Percentiles rank a stretch among this genome's conserved stretches.
These are phyloP conservation scores for Leptographium flavum DNA, from an alignment of 2,329 filamentous ascomycete species.

Conservation along the genomic window DNA sequence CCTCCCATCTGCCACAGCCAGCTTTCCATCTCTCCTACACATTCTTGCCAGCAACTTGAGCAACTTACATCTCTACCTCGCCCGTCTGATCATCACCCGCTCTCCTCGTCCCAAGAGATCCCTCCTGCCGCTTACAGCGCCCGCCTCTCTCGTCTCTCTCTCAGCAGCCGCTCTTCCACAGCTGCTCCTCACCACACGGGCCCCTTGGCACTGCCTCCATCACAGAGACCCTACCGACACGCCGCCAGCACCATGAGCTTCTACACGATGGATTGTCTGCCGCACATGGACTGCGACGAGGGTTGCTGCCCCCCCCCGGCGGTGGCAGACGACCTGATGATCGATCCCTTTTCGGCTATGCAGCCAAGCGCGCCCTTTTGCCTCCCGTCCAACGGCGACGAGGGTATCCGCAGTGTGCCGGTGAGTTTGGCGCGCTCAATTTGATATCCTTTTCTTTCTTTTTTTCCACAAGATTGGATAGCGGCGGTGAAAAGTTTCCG, in stretches of 20 bases:
- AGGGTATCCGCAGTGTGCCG: conserved; percentile 8
- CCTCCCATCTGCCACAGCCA: neutral
- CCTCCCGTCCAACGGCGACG: conserved; percentile 1
- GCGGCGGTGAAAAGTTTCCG: too few relatives aligned
- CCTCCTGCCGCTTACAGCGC: neutral
- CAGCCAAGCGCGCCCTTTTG: conserved; percentile 2
- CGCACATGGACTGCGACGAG: neutral
- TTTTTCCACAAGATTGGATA: neutral
- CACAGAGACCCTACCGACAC: neutral
- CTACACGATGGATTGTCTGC: neutral
- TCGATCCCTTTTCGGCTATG: neutral
- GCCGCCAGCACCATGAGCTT: neutral
- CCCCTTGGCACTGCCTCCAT: neutral
- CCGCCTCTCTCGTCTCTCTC: neutral
- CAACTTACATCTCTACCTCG: too few relatives aligned
- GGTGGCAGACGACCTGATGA: neutral
- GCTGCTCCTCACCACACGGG: neutral
- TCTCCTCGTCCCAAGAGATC: neutral
- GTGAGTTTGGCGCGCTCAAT: neutral
- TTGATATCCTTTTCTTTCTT: neutral
- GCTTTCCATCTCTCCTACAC: neutral
- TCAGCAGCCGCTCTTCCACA: neutral
- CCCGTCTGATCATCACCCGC: neutral
- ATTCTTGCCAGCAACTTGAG: neutral
- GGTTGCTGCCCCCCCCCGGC: neutral